phyloP scores from a whole-genome alignment of 1,284 basidiomycete genomes.

The Microbotryum intermedium region DNA sequence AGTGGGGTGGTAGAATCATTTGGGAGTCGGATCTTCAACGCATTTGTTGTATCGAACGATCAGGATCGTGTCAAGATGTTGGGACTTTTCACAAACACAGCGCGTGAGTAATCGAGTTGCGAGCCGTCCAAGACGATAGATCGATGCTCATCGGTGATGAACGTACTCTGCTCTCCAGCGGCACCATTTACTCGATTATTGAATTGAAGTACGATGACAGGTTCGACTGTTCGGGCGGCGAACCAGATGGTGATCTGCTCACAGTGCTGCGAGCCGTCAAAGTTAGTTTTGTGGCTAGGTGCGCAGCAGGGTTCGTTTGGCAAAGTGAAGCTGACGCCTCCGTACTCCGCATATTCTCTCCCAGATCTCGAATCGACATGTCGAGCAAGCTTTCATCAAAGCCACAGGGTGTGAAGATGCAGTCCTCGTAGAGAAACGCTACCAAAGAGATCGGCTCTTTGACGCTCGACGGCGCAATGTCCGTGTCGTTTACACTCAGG shows the following conservation, averaged over 20 bases:
- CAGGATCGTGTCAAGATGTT: slow-evolving; percentile 46
- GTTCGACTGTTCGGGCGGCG: slow-evolving; percentile 40
- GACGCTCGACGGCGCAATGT: slow-evolving; percentile 25
- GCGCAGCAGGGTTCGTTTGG: background rate
- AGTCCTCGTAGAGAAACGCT: slow-evolving; percentile 56
- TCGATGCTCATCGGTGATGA: no score
- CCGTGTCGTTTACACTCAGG: slow-evolving; percentile 30
- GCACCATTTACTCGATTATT: slow-evolving; percentile 45
- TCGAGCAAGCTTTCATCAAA: slow-evolving; percentile 76
- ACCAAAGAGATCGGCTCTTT: slow-evolving; percentile 48
- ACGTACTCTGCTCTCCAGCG: no score
- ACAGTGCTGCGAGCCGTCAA: slow-evolving; percentile 80
- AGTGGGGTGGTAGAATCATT: slow-evolving; percentile 57
- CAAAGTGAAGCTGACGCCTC: background rate
- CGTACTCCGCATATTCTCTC: no score
- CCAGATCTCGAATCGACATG: slow-evolving; percentile 65
- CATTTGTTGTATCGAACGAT: slow-evolving; percentile 69
- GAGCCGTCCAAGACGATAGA: no score
- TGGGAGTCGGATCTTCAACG: slow-evolving; percentile 55
- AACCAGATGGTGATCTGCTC: slow-evolving; percentile 52
- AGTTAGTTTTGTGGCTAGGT: slow-evolving; percentile 44
- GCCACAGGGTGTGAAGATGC: slow-evolving; percentile 60
- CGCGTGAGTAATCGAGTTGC: no score
- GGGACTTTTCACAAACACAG: no score
- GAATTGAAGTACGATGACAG: slow-evolving; percentile 63